Base-by-base conservation (phyloP, 2,329 filamentous ascomycete genomes). In the Myriosclerotinia scirpicola region DNA sequence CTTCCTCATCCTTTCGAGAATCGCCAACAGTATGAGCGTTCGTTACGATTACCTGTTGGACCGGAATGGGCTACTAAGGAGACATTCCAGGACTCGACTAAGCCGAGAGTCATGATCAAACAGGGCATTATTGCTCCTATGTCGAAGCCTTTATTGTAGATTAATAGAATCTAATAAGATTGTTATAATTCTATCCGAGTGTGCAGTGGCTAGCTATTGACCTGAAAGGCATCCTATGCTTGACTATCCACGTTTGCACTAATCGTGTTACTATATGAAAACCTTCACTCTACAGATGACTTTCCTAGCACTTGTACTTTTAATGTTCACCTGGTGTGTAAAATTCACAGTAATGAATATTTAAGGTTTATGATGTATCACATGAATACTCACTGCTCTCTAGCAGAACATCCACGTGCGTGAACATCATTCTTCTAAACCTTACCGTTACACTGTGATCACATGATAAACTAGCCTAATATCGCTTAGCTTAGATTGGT, bases 31-130 rank as follows among this genome's bases (percentile, higher is more conserved):
- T 98, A 98, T 79, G 95, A 99, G 82, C 83, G 94, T 61, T 91
- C 90, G 70, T 81, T 98, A 67, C 84, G 94, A 54, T 80, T 97
- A 71, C 95, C 95, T 1, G 87, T 98, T 68, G 95, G 95, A 1
- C 92, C 90, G 20, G 94, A 99, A 79, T 99, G 94, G 93, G 88
- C 89, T 72, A 98, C 94, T n/a, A 97, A 97, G 85, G 88, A 92
- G 81, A 92, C 90, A 17, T 95, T 95, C 84, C 93, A 98, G 82
- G 87, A 90, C 73, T 86, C 86, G 69, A 96, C 91, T 68, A 96
- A 94, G 84, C 95, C 95, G 67, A 87, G 92, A 73, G 85, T 98
- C 71, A 82, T 98, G 78, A 82, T 97, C 77, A 97, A 96, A 82
- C 91, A 93, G 80, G 95, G 95, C 56, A 84, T 96, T 71, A 93